phyloP scores from a whole-genome alignment of 768 basidiomycete species.

The Exidia glandulosa region DNA sequence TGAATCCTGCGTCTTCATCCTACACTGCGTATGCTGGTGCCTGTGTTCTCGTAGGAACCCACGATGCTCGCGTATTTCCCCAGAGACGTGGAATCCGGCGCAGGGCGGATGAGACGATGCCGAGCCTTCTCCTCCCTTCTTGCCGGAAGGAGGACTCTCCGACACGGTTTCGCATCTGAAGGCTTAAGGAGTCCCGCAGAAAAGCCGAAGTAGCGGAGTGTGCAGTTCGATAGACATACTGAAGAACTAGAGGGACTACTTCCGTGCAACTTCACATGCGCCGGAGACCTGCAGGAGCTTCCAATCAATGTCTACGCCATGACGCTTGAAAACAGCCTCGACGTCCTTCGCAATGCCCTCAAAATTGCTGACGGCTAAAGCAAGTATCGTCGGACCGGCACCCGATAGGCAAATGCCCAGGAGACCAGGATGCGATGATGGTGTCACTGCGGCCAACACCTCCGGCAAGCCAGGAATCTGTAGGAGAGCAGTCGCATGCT shows the following conservation, averaged over 20 bases:
- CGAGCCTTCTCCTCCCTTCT: too few species aligned
- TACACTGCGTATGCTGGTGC: too few species aligned
- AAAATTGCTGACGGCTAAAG: conserved; percentile 78
- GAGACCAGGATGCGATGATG: conserved; percentile 82
- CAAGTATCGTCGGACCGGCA: conserved; percentile 94
- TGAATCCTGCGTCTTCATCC: too few species aligned
- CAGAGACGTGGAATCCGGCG: too few species aligned
- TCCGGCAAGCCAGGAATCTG: conserved; percentile 94
- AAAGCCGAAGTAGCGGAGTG: neutral
- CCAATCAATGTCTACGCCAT: conserved; percentile 82
- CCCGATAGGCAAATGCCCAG: conserved; percentile 96
- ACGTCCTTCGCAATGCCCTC: conserved; percentile 80
- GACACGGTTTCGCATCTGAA: too few species aligned
- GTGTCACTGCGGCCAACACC: conserved; percentile 83
- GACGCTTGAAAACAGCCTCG: conserved; percentile 53
- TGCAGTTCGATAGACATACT: neutral
- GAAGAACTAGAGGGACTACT: neutral
- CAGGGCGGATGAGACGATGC: too few species aligned
- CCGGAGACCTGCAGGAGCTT: conserved; percentile 56
- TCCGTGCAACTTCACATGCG: neutral
- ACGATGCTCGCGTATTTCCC: too few species aligned
- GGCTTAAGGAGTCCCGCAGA: neutral
- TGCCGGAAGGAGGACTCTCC: too few species aligned
- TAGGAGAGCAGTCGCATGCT: neutral
- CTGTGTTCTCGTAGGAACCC: too few species aligned